These are phyloP conservation scores for Pleurozium schreberi DNA, from an alignment of 225 moss, liverwort and hornwort genomes.

Conservation along the genomic window DNA sequence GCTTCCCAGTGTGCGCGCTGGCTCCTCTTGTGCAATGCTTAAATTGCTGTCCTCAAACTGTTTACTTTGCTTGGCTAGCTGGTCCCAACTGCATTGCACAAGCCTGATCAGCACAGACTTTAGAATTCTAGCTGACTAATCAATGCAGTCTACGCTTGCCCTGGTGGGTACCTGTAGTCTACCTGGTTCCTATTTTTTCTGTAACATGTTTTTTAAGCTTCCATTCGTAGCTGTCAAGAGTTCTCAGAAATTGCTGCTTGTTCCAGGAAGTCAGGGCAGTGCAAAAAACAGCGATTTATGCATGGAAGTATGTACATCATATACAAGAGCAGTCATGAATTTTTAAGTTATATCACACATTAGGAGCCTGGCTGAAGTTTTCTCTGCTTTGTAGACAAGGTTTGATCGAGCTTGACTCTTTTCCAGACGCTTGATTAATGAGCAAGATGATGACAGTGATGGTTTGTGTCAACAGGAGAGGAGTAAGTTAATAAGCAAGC, in stretches of 20 bases:
- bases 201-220: no score
- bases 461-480: not conserved
- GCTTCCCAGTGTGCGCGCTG: not conserved
- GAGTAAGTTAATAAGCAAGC: not conserved
- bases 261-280: not conserved
- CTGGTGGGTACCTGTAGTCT: not conserved
- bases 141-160: not conserved
- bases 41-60: not conserved
- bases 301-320: no score
- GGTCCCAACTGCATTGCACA: not conserved
- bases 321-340: not conserved
- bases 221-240: not conserved
- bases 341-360: not conserved
- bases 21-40: not conserved
- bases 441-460: not conserved
- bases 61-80: not conserved
- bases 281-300: not conserved
- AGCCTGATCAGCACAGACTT: not conserved
- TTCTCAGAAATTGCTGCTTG: not conserved
- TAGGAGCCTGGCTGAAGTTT: not conserved
- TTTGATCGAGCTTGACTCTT: not conserved
- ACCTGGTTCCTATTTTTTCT: not conserved
- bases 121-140: not conserved
- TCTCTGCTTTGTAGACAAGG: not conserved
- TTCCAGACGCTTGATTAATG: not conserved